Percentiles rank a stretch among this genome's conserved stretches.
Conservation (phyloP, 176 grass and related monocot species). For the Miscanthus lutarioriparius region DNA sequence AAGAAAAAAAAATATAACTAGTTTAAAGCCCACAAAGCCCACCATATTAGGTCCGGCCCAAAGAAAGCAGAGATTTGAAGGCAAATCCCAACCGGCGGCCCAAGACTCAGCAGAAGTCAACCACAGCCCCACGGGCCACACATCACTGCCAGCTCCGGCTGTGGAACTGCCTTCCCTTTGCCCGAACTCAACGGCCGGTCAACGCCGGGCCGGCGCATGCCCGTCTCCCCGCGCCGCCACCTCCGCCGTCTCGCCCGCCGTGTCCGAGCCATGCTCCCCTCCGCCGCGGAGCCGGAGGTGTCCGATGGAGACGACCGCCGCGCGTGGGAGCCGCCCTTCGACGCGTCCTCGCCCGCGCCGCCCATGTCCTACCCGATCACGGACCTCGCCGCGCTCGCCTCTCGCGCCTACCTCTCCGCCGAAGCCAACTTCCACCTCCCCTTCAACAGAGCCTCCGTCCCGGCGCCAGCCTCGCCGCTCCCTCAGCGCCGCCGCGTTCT, state of each 20-base stretch:
- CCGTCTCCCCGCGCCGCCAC: constrained; percentile 17
- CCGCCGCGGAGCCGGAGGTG: background rate
- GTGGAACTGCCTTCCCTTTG: no score
- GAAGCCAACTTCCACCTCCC: constrained; percentile 73
- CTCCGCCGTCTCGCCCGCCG: constrained; percentile 28
- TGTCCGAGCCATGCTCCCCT: constrained; percentile 20
- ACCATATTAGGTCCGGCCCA: background rate
- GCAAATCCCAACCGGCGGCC: background rate
- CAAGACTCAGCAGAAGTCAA: background rate
- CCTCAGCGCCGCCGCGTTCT: constrained; percentile 63
- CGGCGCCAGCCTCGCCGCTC: constrained; percentile 27
- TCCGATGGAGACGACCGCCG: constrained; percentile 23
- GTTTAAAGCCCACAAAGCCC: background rate
- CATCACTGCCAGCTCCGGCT: background rate
- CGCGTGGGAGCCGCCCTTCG: constrained; percentile 72
- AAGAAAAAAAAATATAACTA: no score
- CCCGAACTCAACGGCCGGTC: background rate
- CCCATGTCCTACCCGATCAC: constrained; percentile 92
- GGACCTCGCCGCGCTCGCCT: constrained; percentile 62
- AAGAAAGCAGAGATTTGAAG: background rate
- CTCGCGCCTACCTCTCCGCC: constrained; percentile 64
- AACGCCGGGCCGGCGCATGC: constrained; percentile 16
- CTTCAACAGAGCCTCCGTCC: constrained; percentile 69
- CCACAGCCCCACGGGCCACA: background rate
- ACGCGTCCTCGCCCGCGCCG: constrained; percentile 57